phyloP scores from a whole-genome alignment of 805 yeast genomes.

The Saturnispora serradocipensis region DNA sequence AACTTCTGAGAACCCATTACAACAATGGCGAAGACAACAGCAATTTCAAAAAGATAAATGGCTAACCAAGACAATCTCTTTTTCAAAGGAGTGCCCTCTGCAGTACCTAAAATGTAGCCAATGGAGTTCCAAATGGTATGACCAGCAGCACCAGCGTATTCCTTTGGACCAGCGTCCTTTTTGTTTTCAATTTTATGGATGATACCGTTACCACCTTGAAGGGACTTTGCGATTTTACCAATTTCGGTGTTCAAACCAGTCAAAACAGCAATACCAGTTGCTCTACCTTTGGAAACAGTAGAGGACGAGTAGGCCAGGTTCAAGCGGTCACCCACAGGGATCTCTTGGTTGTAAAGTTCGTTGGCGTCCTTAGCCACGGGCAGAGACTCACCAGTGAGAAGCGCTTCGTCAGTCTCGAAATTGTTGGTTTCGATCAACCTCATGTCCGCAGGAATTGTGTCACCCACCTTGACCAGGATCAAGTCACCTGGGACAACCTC shows the following conservation, averaged over 20 bases:
- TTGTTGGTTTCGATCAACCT: slow-evolving; percentile 49
- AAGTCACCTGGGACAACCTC: slow-evolving; percentile 70
- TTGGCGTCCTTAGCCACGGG: slow-evolving; percentile 53
- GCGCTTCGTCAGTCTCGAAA: slow-evolving; percentile 76
- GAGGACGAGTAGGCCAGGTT: slow-evolving; percentile 68
- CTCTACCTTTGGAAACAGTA: slow-evolving; percentile 66
- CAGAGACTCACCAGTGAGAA: slow-evolving; percentile 81
- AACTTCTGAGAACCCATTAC: slow-evolving; percentile 81
- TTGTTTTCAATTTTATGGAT: slow-evolving; percentile 34
- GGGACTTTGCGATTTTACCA: slow-evolving; percentile 60
- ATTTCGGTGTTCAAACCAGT: slow-evolving; percentile 71
- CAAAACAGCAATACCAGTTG: slow-evolving; percentile 53
- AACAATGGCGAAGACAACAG: slow-evolving; percentile 78
- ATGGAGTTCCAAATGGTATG: slow-evolving; percentile 44
- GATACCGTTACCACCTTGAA: slow-evolving; percentile 34
- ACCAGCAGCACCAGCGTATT: slow-evolving; percentile 37
- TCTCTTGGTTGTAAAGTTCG: slow-evolving; percentile 29
- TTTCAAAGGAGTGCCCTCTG: slow-evolving; percentile 76
- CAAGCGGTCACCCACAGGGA: slow-evolving; percentile 65
- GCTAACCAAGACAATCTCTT: slow-evolving; percentile 71
- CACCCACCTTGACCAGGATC: slow-evolving; percentile 56
- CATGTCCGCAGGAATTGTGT: slow-evolving; percentile 67
- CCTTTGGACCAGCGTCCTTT: slow-evolving; percentile 37
- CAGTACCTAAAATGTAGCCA: slow-evolving; percentile 67
- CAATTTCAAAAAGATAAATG: slow-evolving; percentile 57